phyloP scores from a whole-genome alignment of 305 asterid species.

The Petunia hybrid region DNA sequence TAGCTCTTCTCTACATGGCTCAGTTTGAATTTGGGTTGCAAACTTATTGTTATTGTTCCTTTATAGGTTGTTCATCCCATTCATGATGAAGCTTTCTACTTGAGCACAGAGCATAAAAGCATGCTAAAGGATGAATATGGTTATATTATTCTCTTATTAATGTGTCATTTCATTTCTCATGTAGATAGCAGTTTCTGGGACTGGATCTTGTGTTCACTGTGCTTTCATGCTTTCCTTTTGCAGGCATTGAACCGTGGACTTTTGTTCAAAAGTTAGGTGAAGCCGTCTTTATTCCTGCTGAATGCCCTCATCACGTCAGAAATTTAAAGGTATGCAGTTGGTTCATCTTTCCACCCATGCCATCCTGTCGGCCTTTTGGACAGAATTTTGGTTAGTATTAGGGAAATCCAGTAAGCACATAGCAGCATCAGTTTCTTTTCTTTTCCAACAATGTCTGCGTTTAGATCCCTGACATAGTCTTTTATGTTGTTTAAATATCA shows the following conservation, averaged over 20 bases:
- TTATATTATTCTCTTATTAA: slow-evolving; percentile 37
- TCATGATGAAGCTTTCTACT: slow-evolving; percentile 72
- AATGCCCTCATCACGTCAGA: slow-evolving; percentile 43
- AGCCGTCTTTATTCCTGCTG: slow-evolving; percentile 46
- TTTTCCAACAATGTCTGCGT: not conserved
- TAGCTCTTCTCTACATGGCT: not conserved
- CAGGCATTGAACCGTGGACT: slow-evolving; percentile 50
- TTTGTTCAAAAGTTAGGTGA: slow-evolving; percentile 47
- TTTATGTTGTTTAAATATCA: not conserved
- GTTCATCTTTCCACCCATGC: not conserved
- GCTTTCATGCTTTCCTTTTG: not conserved
- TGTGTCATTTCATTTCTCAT: not conserved
- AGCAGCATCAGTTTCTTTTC: too few species aligned
- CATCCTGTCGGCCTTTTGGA: too few species aligned
- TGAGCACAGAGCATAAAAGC: slow-evolving; percentile 64
- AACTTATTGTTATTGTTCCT: not conserved
- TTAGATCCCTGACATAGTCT: too few species aligned
- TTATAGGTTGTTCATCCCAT: slow-evolving; percentile 69
- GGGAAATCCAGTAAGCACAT: too few species aligned
- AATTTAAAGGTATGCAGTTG: slow-evolving; percentile 39
- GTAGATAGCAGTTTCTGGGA: not conserved
- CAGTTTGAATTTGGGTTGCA: not conserved
- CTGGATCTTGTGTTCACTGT: slow-evolving; percentile 5
- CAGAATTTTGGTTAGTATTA: too few species aligned
- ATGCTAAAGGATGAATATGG: slow-evolving; percentile 74